A percentile compares a stretch with the other conserved stretches of the same genome.
Conservation (phyloP, 2,329 filamentous ascomycete species). For the Amauroascus verrucosus region DNA sequence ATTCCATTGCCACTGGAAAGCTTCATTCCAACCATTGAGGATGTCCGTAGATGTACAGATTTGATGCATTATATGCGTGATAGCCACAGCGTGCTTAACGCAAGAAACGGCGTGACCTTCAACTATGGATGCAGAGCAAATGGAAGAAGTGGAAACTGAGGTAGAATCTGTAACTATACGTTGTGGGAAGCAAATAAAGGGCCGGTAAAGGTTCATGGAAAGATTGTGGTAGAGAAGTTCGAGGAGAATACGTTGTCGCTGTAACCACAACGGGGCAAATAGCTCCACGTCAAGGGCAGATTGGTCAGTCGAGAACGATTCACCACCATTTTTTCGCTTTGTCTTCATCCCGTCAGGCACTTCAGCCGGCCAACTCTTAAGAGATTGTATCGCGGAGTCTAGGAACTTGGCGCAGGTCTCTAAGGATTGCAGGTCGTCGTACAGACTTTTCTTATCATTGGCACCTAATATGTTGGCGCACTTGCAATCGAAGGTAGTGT, state of each 20-base stretch:
- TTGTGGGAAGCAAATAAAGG: slow-evolving; percentile 31
- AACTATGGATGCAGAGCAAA: not conserved
- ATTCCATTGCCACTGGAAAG: slow-evolving; percentile 39
- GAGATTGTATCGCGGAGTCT: slow-evolving; percentile 20
- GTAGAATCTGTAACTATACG: slow-evolving; percentile 14
- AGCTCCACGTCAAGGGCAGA: slow-evolving; percentile 28
- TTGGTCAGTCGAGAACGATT: slow-evolving; percentile 32
- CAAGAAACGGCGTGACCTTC: not conserved
- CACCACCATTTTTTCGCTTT: slow-evolving; percentile 25
- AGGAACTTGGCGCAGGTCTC: slow-evolving; percentile 20
- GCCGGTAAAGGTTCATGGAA: slow-evolving; percentile 29
- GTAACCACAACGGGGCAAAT: slow-evolving; percentile 34
- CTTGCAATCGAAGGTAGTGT: slow-evolving; percentile 24
- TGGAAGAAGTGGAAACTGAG: slow-evolving; percentile 4
- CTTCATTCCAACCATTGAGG: slow-evolving; percentile 31
- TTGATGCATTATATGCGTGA: slow-evolving; percentile 35
- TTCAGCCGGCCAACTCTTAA: slow-evolving; percentile 26
- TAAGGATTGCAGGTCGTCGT: not conserved
- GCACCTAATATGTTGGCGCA: not conserved
- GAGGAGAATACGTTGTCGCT: slow-evolving; percentile 35
- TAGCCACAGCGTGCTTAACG: slow-evolving; percentile 21
- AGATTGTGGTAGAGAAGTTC: slow-evolving; percentile 37
- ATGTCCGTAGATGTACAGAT: slow-evolving; percentile 26
- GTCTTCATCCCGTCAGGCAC: slow-evolving; percentile 35
- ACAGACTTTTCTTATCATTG: not conserved